Percentiles rank a stretch among this genome's conserved stretches.
Conservation (phyloP, 768 basidiomycete species). For the Serendipita sp. region DNA sequence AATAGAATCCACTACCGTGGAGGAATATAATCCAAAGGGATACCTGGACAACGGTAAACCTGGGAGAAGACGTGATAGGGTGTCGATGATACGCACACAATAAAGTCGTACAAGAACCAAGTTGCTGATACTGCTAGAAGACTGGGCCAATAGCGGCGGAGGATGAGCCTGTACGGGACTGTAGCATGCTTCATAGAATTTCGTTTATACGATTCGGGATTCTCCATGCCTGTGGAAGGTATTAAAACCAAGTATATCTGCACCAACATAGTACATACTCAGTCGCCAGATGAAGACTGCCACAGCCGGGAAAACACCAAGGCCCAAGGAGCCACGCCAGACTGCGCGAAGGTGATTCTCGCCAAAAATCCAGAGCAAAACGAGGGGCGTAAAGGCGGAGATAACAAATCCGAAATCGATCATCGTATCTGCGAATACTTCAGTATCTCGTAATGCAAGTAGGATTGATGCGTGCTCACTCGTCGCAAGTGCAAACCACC, state of each 20-base stretch:
- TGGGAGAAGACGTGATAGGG: background rate
- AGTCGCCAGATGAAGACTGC: conserved; percentile 79
- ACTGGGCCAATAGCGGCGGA: conserved; percentile 67
- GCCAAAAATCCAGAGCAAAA: conserved; percentile 82
- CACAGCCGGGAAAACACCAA: conserved; percentile 66
- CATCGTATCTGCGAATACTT: conserved; percentile 44
- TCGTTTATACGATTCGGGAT: conserved; percentile 32
- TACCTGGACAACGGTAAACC: conserved; percentile 26
- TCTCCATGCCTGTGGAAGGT: background rate
- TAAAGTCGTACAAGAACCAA: conserved; percentile 81
- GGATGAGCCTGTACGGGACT: conserved; percentile 61
- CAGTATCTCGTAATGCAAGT: conserved; percentile 15
- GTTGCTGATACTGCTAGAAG: conserved; percentile 57
- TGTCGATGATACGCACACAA: conserved; percentile 28
- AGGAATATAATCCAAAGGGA: conserved; percentile 73
- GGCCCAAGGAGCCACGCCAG: conserved; percentile 74
- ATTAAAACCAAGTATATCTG: background rate
- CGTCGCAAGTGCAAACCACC: conserved; percentile 78
- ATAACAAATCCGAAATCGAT: conserved; percentile 75
- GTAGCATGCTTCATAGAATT: conserved; percentile 61
- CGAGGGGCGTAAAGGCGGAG: conserved; percentile 64
- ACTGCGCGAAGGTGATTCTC: conserved; percentile 65
- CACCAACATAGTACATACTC: conserved; percentile 36
- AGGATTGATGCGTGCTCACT: conserved; percentile 28
- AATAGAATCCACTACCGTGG: conserved; percentile 57